Base-by-base conservation (phyloP, 2,329 filamentous ascomycete genomes). In the Aspergillus spinulosporus region DNA sequence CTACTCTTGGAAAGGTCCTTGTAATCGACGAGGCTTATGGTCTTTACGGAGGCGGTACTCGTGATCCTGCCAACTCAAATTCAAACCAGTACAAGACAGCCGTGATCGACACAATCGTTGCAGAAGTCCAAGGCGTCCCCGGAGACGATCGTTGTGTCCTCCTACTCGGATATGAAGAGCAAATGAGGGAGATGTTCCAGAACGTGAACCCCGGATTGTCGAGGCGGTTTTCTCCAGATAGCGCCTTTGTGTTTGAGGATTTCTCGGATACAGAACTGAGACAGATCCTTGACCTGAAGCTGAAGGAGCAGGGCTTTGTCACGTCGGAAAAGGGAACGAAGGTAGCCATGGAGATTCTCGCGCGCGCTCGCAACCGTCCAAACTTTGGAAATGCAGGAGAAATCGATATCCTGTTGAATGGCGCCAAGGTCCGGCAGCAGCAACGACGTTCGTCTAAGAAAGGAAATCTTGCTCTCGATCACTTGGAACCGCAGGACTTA, bases 21-120 rank as follows among this genome's bases (percentile, higher is more conserved):
- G 83, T 93, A 11, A 91, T 93, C 2, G 89, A 93, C 59, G 89
- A 94, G 66, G 89, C 89, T 0, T 92, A 93, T 60, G 84, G 85
- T 34, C 76, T 93, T 0, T 82, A 73, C 1, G 75, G 75, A 0
- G 68, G 69, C 5, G 66, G 62, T 2, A 59, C 49, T 2, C 69
- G 66, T 0, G 64, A 63, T n/a, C 61, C 60, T 2, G 65, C 64
- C 1, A 65, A 68, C 1, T 49, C 52, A 0, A 59, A 76, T 11
- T 67, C 72, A 1, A 81, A 85, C 61, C 57, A 60, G 0, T 91
- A 74, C 73, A 87, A 84, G 66, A 81, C 77, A 0, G 86, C 84
- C 0, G 86, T 90, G 1, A 79, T 91, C 2, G 88, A 92, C 62
- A 90, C 87, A 0, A 85, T 91, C 9, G 88, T 91, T 0, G 85